Evolutionary conservation across 345 rosid species (phyloP), one percentile per base, ranked within the genome.

Genomic region (Citrus australasica): DNA sequence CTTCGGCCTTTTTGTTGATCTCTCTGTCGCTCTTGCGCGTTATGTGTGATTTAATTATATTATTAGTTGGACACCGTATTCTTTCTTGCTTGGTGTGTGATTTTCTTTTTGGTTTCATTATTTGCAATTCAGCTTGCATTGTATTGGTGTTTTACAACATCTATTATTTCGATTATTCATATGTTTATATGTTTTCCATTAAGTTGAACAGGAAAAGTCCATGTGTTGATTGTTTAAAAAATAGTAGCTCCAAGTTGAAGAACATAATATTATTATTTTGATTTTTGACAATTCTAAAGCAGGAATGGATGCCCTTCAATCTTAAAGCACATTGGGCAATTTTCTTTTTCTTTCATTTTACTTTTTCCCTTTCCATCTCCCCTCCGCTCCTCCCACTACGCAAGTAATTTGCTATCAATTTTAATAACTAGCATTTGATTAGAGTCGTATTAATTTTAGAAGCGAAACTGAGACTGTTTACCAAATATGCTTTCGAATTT

Each of bases 1-100:
- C 69, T 96, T 92, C 3, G 98, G 97, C 71, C 77, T 94, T 21
- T 91, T 92, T 46, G 94, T 94, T 33, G 98, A 96, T 74, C 86
- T 90, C 75, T 87, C 97, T 28, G 87, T 94, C 58, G 85, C 90
- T 24, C 90, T 94, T 73, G 90, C 91, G 24, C 97, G 90, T 67
- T 89, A 86, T 69, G 87, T 83, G n/a, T 88, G 78, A 90, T 68
- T 72, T 51, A 4, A 4, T 33, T 1, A 9, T 1, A 9, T 24
- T 33, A 1, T 8, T 33, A 6, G 8, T 7, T 9, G 51, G 51
- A 11, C 16, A 11, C 51, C 51, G 21, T 22, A 68, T 22, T 22
- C 32, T 67, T 66, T 72, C 9, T 11, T 37, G 27, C 40, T 74
- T 17, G 22, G 68, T 25, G 58, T 30, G 32, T 48, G 27, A 30